Evolutionary conservation across 2,329 filamentous ascomycete genomes (phyloP).

Genomic region (Penicillium sp.): DNA sequence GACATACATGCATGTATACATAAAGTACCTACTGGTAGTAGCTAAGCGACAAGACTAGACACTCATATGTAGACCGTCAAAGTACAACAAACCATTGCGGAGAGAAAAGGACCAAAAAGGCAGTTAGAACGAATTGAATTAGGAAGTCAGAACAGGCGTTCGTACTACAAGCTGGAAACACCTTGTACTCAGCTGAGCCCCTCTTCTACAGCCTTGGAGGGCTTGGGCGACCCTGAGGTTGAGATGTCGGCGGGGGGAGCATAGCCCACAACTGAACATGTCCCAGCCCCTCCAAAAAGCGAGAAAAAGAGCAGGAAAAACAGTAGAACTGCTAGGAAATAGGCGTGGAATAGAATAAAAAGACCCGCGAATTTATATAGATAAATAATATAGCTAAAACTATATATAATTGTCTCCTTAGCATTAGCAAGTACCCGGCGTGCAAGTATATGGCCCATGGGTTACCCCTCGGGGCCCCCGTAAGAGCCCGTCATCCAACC

Average conservation of each 20-base stretch:
- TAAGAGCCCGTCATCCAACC: background rate
- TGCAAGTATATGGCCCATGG: background rate
- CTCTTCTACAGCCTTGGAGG: background rate
- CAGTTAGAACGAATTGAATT: background rate
- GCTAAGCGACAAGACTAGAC: background rate
- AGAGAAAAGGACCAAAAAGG: background rate
- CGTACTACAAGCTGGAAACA: constrained; percentile 1
- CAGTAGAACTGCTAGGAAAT: background rate
- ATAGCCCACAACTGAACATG: background rate
- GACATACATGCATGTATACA: background rate
- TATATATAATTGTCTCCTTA: background rate
- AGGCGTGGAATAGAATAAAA: background rate
- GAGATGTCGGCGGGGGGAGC: constrained; percentile 1
- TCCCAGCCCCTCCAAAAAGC: background rate
- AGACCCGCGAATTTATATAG: background rate
- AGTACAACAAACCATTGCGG: background rate
- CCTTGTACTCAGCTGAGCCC: background rate
- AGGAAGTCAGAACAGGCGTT: background rate
- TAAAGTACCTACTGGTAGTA: background rate
- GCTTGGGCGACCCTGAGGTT: constrained; percentile 3
- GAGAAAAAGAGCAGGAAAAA: background rate
- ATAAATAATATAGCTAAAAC: background rate
- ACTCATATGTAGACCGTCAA: background rate
- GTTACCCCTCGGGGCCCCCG: background rate
- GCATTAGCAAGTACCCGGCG: background rate